These are phyloP conservation scores for Fusarium illudens DNA, from an alignment of 2,329 filamentous ascomycete species.

Conservation along the genomic window DNA sequence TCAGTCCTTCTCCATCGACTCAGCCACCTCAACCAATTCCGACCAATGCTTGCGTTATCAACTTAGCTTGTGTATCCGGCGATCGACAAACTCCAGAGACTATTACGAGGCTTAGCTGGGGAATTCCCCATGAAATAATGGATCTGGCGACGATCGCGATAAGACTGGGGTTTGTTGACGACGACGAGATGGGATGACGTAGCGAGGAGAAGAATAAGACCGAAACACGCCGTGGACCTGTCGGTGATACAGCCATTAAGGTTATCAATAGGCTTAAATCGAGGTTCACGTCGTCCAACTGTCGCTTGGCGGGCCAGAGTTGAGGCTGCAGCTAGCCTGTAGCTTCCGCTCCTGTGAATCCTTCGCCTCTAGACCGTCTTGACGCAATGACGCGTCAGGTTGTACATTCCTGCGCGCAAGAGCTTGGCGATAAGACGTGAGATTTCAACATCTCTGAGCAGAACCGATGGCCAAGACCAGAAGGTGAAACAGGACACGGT, in stretches of 20 bases:
- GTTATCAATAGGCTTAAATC: slow-evolving; percentile 36
- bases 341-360: slow-evolving; percentile 7
- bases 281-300: not conserved
- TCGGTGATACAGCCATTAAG: slow-evolving; percentile 35
- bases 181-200: not conserved
- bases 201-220: not conserved
- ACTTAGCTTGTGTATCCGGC: not conserved
- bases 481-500: not conserved
- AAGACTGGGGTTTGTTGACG: slow-evolving; percentile 12
- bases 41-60: not conserved
- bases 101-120: slow-evolving; percentile 2
- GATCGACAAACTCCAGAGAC: slow-evolving; percentile 27
- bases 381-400: slow-evolving; percentile 31
- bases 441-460: not conserved
- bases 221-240: not conserved
- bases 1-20: not conserved
- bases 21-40: slow-evolving; percentile 18
- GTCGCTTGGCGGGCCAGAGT: not conserved
- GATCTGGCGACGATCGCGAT: slow-evolving; percentile 26
- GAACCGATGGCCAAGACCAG: not conserved
- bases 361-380: slow-evolving; percentile 1
- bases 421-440: slow-evolving; percentile 17
- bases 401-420: slow-evolving; percentile 19
- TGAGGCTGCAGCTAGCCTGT: slow-evolving; percentile 30
- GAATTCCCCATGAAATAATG: slow-evolving; percentile 5